Percentiles rank a stretch among this genome's conserved stretches.
Conservation (phyloP, 2,329 filamentous ascomycete species). For the Xylariaceae sp. region DNA sequence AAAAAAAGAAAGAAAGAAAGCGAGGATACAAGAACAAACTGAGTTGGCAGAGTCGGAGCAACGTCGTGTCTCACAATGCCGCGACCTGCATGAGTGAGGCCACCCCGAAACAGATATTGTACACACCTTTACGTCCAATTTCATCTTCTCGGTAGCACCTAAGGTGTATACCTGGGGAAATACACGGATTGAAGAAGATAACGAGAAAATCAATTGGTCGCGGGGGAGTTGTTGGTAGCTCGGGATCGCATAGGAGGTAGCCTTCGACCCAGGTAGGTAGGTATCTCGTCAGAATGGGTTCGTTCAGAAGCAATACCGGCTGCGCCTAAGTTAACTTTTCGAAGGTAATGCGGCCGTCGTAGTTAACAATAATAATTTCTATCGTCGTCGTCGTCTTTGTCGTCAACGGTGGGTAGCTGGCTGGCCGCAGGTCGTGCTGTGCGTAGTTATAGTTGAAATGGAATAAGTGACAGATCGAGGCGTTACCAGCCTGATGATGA, state of each 20-base stretch:
- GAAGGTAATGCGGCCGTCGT: not conserved
- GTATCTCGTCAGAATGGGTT: not conserved
- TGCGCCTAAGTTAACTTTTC: not conserved
- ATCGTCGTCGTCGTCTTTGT: conserved; percentile 2
- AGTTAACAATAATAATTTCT: too few relatives aligned
- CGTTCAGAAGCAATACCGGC: not conserved
- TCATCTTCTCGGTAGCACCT: conserved; percentile 37
- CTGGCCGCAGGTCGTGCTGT: conserved; percentile 5
- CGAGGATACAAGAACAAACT: too few relatives aligned
- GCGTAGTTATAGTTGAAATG: conserved; percentile 4
- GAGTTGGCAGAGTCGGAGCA: not conserved
- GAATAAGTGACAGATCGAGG: conserved; percentile 25
- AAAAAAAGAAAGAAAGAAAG: not conserved
- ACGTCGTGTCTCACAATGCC: not conserved
- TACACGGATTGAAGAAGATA: not conserved
- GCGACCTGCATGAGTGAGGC: not conserved
- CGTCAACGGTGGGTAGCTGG: not conserved
- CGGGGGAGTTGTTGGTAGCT: conserved; percentile 2
- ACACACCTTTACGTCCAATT: conserved; percentile 41
- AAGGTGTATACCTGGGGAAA: not conserved
- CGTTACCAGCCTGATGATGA: conserved; percentile 9
- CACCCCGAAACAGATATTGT: not conserved
- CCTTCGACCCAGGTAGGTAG: conserved; percentile 7
- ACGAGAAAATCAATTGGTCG: conserved; percentile 18
- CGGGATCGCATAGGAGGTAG: conserved; percentile 19